Evolutionary conservation across 257 asterid species (phyloP).

Genomic region (Petunia secreta): DNA sequence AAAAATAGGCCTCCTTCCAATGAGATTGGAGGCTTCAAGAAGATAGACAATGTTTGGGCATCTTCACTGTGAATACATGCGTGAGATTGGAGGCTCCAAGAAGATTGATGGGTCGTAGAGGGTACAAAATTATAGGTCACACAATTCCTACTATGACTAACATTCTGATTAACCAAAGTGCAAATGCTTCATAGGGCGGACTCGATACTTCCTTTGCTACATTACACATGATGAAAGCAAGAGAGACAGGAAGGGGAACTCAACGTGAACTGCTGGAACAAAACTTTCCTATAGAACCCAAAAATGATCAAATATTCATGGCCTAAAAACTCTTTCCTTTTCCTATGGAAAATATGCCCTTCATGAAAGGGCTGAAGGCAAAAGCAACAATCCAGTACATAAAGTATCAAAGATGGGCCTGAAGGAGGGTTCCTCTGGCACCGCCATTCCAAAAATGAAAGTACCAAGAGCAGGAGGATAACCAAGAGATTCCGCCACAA

Average conservation of each 20-base stretch:
- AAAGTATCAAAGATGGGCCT: conserved; percentile 41
- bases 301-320: conserved; percentile 29
- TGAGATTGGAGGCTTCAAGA: conserved; percentile 49
- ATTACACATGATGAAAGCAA: conserved; percentile 47
- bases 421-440: conserved; percentile 53
- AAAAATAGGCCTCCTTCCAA: conserved; percentile 34
- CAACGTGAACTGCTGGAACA: conserved; percentile 38
- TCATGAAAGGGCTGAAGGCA: conserved; percentile 41
- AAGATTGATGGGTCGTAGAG: conserved; percentile 60
- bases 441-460: conserved; percentile 41
- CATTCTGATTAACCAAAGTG: conserved; percentile 47
- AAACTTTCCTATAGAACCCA: conserved; percentile 48
- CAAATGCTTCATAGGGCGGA: conserved; percentile 46
- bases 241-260: conserved; percentile 39
- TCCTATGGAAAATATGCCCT: conserved; percentile 34
- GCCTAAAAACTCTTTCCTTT: background rate
- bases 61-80: conserved; percentile 51
- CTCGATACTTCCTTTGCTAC: conserved; percentile 63
- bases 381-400: conserved; percentile 43
- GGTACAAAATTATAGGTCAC: conserved; percentile 39
- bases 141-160: conserved; percentile 52
- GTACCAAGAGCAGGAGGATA: conserved; percentile 50
- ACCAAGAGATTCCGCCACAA: conserved; percentile 45
- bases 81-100: conserved; percentile 45
- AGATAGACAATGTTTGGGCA: conserved; percentile 50